Evolutionary conservation across 2,329 filamentous ascomycete species (phyloP).

Genomic region (Clonostachys chloroleuca): DNA sequence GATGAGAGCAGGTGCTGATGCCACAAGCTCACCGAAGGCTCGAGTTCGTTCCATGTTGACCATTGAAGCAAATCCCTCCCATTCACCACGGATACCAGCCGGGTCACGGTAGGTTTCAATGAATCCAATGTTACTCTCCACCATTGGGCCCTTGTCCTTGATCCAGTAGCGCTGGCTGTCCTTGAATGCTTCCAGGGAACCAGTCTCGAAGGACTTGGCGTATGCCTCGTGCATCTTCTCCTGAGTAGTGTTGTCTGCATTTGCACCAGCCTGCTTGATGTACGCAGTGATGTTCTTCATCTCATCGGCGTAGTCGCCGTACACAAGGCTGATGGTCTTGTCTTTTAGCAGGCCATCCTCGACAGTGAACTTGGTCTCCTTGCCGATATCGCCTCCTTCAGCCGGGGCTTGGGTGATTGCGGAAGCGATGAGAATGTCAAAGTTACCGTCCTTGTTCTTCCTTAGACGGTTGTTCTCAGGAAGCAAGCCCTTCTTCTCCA

Average conservation of each 20-base stretch:
- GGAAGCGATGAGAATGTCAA: slow-evolving; percentile 73
- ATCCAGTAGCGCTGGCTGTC: slow-evolving; percentile 80
- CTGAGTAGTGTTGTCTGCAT: slow-evolving; percentile 71
- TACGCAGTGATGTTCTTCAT: slow-evolving; percentile 66
- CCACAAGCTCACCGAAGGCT: slow-evolving; percentile 82
- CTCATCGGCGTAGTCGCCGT: slow-evolving; percentile 69
- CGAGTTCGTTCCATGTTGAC: slow-evolving; percentile 88
- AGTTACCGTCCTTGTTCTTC: slow-evolving; percentile 60
- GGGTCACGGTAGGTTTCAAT: slow-evolving; percentile 85
- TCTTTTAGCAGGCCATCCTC: slow-evolving; percentile 56
- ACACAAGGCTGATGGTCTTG: slow-evolving; percentile 66
- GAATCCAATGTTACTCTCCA: slow-evolving; percentile 80
- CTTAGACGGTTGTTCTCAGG: slow-evolving; percentile 73
- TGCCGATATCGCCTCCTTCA: slow-evolving; percentile 64
- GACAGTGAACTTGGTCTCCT: slow-evolving; percentile 56
- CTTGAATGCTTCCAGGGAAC: slow-evolving; percentile 74
- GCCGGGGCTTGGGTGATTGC: slow-evolving; percentile 54
- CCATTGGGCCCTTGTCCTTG: slow-evolving; percentile 72
- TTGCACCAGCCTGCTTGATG: slow-evolving; percentile 62
- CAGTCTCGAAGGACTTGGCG: slow-evolving; percentile 67
- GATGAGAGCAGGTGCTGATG: slow-evolving; percentile 76
- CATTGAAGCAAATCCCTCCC: slow-evolving; percentile 79
- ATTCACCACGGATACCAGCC: slow-evolving; percentile 75
- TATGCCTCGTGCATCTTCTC: slow-evolving; percentile 71
- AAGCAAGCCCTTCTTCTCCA: slow-evolving; percentile 67